phyloP scores from a whole-genome alignment of 345 rosid species.

The Syzygium aromaticum region DNA sequence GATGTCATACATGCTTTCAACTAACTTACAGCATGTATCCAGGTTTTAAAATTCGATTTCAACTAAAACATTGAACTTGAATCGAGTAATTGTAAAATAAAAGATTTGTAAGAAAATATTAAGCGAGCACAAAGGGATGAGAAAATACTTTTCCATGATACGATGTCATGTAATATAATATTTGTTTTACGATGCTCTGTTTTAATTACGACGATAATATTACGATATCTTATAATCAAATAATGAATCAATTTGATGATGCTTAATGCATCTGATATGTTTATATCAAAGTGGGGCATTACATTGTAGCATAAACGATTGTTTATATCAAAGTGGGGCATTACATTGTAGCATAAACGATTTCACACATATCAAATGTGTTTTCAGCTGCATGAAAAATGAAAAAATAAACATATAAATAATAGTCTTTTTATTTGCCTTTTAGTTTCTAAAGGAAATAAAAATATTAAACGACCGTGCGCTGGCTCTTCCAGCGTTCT shows the following conservation, averaged over 20 bases:
- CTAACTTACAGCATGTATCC: background rate
- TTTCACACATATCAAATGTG: background rate
- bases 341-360: background rate
- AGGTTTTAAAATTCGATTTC: background rate
- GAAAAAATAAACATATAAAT: no score
- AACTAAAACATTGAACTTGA: background rate
- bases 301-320: background rate
- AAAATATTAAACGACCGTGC: background rate
- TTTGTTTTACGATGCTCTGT: background rate
- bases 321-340: no score
- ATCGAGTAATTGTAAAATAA: background rate
- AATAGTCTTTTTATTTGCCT: background rate
- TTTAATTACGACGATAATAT: no score
- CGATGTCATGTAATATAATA: background rate
- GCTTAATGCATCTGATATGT: background rate
- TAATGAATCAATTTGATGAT: background rate
- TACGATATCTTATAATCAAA: background rate
- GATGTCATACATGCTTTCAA: background rate
- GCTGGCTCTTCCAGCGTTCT: background rate
- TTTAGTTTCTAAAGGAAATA: background rate
- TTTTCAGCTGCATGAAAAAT: background rate
- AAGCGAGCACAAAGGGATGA: fast-evolving
- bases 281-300: no score
- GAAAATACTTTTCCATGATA: background rate
- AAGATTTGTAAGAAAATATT: no score